phyloP scores from a whole-genome alignment of 73 alveolate genomes.

The Tetrahymena malaccensis region DNA sequence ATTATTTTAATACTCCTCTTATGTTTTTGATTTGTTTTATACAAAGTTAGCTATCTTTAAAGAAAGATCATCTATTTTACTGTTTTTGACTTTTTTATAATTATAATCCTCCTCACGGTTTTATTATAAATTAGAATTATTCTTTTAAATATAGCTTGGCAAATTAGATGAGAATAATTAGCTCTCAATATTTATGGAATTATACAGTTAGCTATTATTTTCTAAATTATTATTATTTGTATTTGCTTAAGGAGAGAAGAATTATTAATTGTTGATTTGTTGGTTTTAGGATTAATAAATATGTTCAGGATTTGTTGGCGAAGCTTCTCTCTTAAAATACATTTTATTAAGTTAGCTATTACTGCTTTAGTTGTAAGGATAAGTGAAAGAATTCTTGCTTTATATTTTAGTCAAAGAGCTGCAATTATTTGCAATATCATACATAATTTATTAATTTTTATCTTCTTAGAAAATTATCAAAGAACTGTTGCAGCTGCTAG shows the following conservation, averaged over 20 bases:
- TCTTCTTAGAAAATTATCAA: not conserved
- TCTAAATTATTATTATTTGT: not conserved
- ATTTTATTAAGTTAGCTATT: not conserved
- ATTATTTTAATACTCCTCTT: not conserved
- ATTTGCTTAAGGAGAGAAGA: not conserved
- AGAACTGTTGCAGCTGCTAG: not conserved
- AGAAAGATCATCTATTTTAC: not conserved
- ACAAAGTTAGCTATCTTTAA: not conserved
- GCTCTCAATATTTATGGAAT: not conserved
- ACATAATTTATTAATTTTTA: not conserved
- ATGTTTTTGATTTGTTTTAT: not conserved
- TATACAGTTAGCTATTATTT: not conserved
- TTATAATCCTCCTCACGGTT: not conserved
- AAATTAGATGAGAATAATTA: not conserved
- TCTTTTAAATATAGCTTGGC: not conserved
- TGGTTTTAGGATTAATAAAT: not conserved
- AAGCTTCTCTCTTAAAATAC: not conserved
- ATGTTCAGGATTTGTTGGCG: not conserved
- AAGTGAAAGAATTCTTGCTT: not conserved
- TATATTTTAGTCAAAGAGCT: not conserved
- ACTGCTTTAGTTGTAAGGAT: not conserved
- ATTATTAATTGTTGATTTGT: not conserved
- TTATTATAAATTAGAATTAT: too few species aligned
- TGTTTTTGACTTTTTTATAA: not conserved
- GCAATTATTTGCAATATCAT: not conserved